Base-by-base conservation (phyloP, 2,329 filamentous ascomycete genomes). In the Stenocarpella maydis region DNA sequence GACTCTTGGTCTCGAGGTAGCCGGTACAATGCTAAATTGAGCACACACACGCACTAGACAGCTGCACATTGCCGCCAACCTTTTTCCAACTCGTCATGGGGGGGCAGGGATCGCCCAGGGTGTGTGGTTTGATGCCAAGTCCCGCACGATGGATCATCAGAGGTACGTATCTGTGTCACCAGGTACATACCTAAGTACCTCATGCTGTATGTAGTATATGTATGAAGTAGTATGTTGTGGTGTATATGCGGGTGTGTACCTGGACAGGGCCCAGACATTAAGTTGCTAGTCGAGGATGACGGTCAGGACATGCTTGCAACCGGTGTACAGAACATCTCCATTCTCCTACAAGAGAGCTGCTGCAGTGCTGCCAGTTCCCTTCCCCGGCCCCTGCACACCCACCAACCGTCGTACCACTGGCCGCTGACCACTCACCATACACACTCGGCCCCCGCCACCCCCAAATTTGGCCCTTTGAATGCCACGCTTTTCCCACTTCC, bases 51-150 rank as follows among this genome's bases (percentile, higher is more conserved):
- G n/a, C n/a, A n/a, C 31, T 34, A 4, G n/a, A 34, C 31, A 34
- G 31, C 39, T 61, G 58, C 58, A 49, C 58, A 47, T 37, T 61
- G 58, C 58, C 58, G 58, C 58, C 58, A 61, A 61, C 58, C 58
- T 61, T 49, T n/a, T 63, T 37, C 58, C 58, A 63, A 37, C 58
- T 63, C 58, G 28, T 49, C 58, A 63, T 61, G 58, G 54, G 24
- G 58, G 54, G 24, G 19, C 58, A 61, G 58, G 58, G 58, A 26
- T 45, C 21, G 41, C 37, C n/a, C 28, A 12, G 52, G 3, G 52
- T 21, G 52, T 54, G 31, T n/a, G 19, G 19, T 61, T 34, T 61
- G 26, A 43, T 61, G 58, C n/a, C 39, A 24, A 60, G 55, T 60
- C 55, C 58, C 58, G 58, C 41, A 47, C n/a, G 28, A 49, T 34